A percentile compares a stretch with the other conserved stretches of the same genome.
Conservation (phyloP, 805 yeast species). For the Candida odintsovae region DNA sequence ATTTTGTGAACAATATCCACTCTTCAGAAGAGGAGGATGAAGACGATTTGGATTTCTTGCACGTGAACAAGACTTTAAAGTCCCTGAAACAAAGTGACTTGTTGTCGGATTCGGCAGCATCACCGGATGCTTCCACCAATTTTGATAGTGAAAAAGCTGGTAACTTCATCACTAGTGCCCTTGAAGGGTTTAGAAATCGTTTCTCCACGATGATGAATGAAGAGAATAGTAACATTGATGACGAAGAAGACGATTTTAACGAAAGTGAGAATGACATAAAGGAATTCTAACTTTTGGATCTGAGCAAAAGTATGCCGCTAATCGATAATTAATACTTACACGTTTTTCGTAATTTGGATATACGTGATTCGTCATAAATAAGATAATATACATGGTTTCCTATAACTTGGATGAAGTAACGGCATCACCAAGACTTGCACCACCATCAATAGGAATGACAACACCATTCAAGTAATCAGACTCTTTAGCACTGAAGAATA, state of each 20-base stretch:
- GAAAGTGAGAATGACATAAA: constrained; percentile 12
- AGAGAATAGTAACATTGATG: constrained; percentile 4
- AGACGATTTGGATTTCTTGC: constrained; percentile 20
- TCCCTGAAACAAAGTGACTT: constrained; percentile 2
- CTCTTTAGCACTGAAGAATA: constrained; percentile 53
- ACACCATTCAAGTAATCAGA: constrained; percentile 61
- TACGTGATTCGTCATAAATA: too few relatives aligned
- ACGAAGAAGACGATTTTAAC: constrained; percentile 8
- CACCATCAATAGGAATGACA: constrained; percentile 69
- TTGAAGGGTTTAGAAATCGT: constrained; percentile 13
- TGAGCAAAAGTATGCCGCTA: not conserved
- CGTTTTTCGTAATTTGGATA: too few relatives aligned
- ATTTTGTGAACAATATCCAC: constrained; percentile 20
- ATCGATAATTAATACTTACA: not conserved
- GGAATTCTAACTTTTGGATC: constrained; percentile 7
- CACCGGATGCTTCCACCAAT: not conserved
- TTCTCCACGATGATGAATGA: constrained; percentile 4
- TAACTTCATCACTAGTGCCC: constrained; percentile 12
- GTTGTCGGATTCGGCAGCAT: constrained; percentile 7
- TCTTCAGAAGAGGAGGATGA: constrained; percentile 15
- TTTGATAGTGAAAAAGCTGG: not conserved
- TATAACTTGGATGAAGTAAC: constrained; percentile 1
- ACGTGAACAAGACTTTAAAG: constrained; percentile 17
- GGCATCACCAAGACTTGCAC: constrained; percentile 40
- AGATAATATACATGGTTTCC: not conserved